Base-by-base conservation (phyloP, 2,329 filamentous ascomycete species). In the Colletotrichum sp. region DNA sequence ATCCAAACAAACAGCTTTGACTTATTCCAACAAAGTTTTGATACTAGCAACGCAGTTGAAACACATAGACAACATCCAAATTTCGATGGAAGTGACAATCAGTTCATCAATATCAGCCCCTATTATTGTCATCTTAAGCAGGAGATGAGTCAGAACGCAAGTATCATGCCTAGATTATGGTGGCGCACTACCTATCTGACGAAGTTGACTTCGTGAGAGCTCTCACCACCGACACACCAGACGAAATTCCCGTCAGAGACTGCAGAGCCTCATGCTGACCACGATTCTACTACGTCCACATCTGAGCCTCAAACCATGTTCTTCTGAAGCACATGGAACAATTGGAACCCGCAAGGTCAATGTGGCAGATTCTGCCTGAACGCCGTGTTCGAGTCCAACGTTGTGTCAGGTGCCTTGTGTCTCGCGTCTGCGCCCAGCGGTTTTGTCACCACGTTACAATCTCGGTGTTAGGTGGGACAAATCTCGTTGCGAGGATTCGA, bases 371-470 rank as follows among this genome's bases (percentile, higher is more conserved):
- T 62, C 18, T 28, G 59, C 26, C 24, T 18, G 59, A 52, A 52
- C 44, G 44, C 44, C 44, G n/a, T 21, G n/a, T 52, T 52, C 44
- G 44, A 52, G 44, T 52, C 12, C 44, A 52, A 21, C 44, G 44
- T 52, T 52, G 44, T 52, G 44, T 21, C 44, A 52, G 44, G 44
- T 52, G 44, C 10, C 44, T 52, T 13, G 44, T 52, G n/a, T 52
- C 44, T 52, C 44, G 44, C 44, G 44, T 52, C 44, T 21, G 44
- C 44, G 44, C 44, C 44, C 44, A 52, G 44, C 44, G 44, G 44
- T 52, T 52, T 52, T 52, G 44, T 52, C 44, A 52, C 44, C 44
- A 52, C 44, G 44, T 52, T 52, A 52, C 44, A 52, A 52, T 52
- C 44, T 52, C 44, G 44, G 44, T 52, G 44, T 52, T 10, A 21